Evolutionary conservation across 805 yeast species (phyloP), one percentile per base, ranked within the genome.

Genomic region (Wickerhamomyces ciferrii): DNA sequence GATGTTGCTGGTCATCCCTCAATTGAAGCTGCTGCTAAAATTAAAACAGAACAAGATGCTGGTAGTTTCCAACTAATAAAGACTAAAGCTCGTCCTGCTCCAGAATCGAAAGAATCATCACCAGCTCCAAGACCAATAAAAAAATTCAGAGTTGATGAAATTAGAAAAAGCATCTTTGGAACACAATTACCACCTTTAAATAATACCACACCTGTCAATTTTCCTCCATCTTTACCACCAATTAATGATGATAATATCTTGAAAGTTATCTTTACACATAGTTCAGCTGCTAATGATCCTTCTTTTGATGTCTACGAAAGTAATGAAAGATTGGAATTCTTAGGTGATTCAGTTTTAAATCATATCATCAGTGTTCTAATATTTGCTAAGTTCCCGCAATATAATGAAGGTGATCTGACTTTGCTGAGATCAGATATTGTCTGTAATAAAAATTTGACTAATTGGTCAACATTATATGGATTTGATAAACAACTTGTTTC

Each of bases 261-360:
- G 50, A 76, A 78, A 10, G 73, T 83, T 41, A 92, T 87, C 0
- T 90, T 88, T 59, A 78, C 83, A 32, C 96, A 89, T 62, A 79
- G 81, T 53, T 87, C 96, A 0, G 71, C 76, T 5, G 74, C 81
- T 15, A 76, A 81, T n/a, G n/a, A 34, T 19, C 6, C 37, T 9
- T 18, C 20, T 4, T 14, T 20, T 15, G 36, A 34, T 32, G 21
- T 17, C 3, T 4, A 11, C 10, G 21, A 23, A 23, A 34, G 36
- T 9, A 87, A 89, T 61, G 96, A 90, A 69, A 73, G 96, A 41
- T 68, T 89, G 24, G 96, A 88, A 67, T 89, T 86, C 58, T 67
- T 86, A 38, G 97, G 96, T 14, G 96, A 89, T 65, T 79, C 96
- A 1, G 76, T 87, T 20, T 68, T 90, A 47, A 84, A 85, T 59